Conservation (phyloP, 1,139 yeast species). For the Nakaseomyces glabratus region DNA sequence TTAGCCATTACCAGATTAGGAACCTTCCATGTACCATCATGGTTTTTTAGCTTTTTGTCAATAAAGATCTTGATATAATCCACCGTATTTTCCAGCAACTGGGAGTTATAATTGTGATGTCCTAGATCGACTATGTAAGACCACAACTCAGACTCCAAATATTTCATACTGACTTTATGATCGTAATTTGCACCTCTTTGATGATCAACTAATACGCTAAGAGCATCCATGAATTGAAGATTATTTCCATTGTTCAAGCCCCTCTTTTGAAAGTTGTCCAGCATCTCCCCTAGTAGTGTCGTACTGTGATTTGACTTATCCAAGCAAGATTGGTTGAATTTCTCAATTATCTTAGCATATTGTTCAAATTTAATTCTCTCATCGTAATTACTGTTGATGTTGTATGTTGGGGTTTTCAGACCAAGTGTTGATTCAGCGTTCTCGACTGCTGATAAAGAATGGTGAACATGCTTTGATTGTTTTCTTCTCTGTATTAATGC, state of each 20-base stretch:
- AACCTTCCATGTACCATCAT: constrained; percentile 39
- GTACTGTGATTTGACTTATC: constrained; percentile 34
- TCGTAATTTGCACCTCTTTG: constrained; percentile 33
- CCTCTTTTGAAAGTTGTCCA: constrained; percentile 26
- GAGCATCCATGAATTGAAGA: constrained; percentile 54
- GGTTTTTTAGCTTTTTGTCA: constrained; percentile 39
- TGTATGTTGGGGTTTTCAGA: constrained; percentile 22
- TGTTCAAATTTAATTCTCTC: constrained; percentile 56
- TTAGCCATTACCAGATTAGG: constrained; percentile 54
- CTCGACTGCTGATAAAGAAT: constrained; percentile 10
- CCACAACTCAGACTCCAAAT: constrained; percentile 68
- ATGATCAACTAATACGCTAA: constrained; percentile 42
- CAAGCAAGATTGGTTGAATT: constrained; percentile 65
- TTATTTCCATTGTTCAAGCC: constrained; percentile 57
- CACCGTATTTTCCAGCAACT: constrained; percentile 51
- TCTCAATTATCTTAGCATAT: constrained; percentile 62
- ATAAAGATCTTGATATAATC: constrained; percentile 66
- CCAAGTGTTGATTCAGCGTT: constrained; percentile 26
- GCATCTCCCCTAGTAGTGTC: constrained; percentile 24
- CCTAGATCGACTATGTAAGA: constrained; percentile 66
- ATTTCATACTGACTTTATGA: constrained; percentile 43
- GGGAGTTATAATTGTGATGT: constrained; percentile 55
- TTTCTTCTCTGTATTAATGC: constrained; percentile 25
- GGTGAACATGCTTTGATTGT: constrained; percentile 16
- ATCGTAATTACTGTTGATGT: constrained; percentile 35